Base-by-base conservation (phyloP, 2,329 filamentous ascomycete species). In the Trichocomaceae sp. region DNA sequence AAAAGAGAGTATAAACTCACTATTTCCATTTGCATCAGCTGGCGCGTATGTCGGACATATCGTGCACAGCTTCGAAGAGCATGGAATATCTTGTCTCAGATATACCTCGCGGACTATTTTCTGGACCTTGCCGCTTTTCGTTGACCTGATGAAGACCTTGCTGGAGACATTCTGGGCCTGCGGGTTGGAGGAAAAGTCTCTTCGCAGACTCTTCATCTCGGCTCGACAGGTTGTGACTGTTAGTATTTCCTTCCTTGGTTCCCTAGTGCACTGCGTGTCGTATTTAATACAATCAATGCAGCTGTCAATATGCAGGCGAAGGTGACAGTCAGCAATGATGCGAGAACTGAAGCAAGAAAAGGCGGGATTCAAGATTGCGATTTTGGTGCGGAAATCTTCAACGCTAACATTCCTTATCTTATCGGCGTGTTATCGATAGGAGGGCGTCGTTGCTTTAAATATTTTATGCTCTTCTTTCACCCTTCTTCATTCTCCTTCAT, bases 81-180 rank as follows among this genome's bases (percentile, higher is more conserved):
- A 99, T 49, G 93, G 92, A 66, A 99, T 97, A 71, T 99, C 93
- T 75, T 92, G 88, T 71, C 93, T 84, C 58, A 99, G 80, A 73
- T 99, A 99, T 60, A 97, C 81, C 77, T 99, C 93, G 66, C 91
- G 85, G 62, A 99, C 93, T 67, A 99, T 95, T 79, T 99, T 99
- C 73, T 97, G 93, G 57, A 97, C 92, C 77, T 96, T 96, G 72
- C 93, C 93, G 72, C 85, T 93, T 73, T 89, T 91, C 47, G 92
- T 95, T 23, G 93, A 96, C 58, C 93, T 83, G 60, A 99, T 88
- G 69, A 95, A 99, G 64, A 95, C 84, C 76, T 97, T 99, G 81
- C 87, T 96, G 31, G 90, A 92, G 61, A 97, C 86, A 67, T 87
- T 95, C 47, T 85, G 78, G 29, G 84, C 80, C 54, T 76, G 73